These are phyloP conservation scores for Leccinum fibrillosum DNA, from an alignment of 768 basidiomycete species.

Conservation along the genomic window DNA sequence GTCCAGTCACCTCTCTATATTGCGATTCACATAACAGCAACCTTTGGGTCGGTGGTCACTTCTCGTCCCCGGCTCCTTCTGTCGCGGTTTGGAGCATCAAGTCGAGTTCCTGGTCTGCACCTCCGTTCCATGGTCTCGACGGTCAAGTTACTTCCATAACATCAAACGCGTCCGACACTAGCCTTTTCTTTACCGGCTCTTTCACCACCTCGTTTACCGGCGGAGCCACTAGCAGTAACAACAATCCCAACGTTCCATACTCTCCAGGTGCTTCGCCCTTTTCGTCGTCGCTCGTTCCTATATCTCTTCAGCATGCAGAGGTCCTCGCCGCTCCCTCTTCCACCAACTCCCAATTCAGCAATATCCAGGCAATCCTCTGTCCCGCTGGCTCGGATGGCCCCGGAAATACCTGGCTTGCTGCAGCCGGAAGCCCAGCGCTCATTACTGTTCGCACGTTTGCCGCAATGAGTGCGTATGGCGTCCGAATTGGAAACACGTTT, in stretches of 20 bases:
- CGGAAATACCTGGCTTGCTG: constrained; percentile 81
- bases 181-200: constrained; percentile 84
- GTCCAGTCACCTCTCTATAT: constrained; percentile 65
- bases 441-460: constrained; percentile 77
- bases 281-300: constrained; percentile 84
- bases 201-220: constrained; percentile 76
- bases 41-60: constrained; percentile 78
- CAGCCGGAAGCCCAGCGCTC: constrained; percentile 64
- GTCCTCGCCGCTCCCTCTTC: constrained; percentile 64
- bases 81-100: constrained; percentile 72
- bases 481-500: constrained; percentile 93
- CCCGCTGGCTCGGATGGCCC: constrained; percentile 79
- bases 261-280: constrained; percentile 81
- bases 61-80: constrained; percentile 62
- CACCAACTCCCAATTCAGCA: constrained; percentile 52
- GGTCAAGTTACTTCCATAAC: constrained; percentile 74
- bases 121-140: constrained; percentile 79
- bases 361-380: constrained; percentile 75
- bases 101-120: constrained; percentile 64
- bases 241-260: constrained; percentile 83
- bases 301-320: constrained; percentile 61
- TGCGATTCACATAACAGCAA: constrained; percentile 68
- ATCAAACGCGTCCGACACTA: constrained; percentile 63
- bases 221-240: constrained; percentile 49
- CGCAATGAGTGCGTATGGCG: constrained; percentile 69